phyloP scores from a whole-genome alignment of 2,329 filamentous ascomycete genomes.

The Juglanconis oblonga region DNA sequence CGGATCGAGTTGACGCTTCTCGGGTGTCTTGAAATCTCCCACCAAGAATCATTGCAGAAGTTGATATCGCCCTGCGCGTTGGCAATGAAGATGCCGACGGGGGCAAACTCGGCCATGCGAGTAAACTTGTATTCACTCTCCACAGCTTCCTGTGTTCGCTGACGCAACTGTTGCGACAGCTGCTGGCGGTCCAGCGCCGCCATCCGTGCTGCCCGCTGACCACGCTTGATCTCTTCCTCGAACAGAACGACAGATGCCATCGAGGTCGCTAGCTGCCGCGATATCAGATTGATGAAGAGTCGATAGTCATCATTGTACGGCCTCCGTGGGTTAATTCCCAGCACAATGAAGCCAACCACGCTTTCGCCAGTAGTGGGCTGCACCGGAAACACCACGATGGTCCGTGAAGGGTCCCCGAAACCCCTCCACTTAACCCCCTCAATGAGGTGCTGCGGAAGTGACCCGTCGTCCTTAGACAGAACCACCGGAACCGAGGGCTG shows the following conservation, averaged over 20 bases:
- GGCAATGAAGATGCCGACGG: slow-evolving; percentile 84
- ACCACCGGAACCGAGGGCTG: slow-evolving; percentile 64
- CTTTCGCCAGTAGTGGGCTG: slow-evolving; percentile 71
- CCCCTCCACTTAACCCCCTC: slow-evolving; percentile 68
- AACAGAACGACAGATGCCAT: slow-evolving; percentile 79
- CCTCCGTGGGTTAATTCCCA: slow-evolving; percentile 74
- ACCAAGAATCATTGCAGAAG: slow-evolving; percentile 80
- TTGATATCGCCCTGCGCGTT: slow-evolving; percentile 67
- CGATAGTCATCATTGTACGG: slow-evolving; percentile 80
- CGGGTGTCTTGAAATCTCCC: slow-evolving; percentile 66
- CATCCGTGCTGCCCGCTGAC: slow-evolving; percentile 69
- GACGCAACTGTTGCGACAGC: slow-evolving; percentile 70
- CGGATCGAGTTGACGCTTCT: slow-evolving; percentile 56
- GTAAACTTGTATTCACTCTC: slow-evolving; percentile 77
- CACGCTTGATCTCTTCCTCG: slow-evolving; percentile 76
- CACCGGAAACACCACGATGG: slow-evolving; percentile 75
- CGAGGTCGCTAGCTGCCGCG: slow-evolving; percentile 73
- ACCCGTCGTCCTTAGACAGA: slow-evolving; percentile 64
- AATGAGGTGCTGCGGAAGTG: slow-evolving; percentile 62
- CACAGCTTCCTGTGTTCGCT: slow-evolving; percentile 59
- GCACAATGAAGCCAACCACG: slow-evolving; percentile 73
- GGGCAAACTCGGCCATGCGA: slow-evolving; percentile 79
- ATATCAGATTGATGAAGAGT: slow-evolving; percentile 72
- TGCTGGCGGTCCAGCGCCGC: slow-evolving; percentile 76
- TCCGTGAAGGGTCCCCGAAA: slow-evolving; percentile 66